These are phyloP conservation scores for Aspergillus melleus DNA, from an alignment of 2,329 filamentous ascomycete species.

Conservation along the genomic window DNA sequence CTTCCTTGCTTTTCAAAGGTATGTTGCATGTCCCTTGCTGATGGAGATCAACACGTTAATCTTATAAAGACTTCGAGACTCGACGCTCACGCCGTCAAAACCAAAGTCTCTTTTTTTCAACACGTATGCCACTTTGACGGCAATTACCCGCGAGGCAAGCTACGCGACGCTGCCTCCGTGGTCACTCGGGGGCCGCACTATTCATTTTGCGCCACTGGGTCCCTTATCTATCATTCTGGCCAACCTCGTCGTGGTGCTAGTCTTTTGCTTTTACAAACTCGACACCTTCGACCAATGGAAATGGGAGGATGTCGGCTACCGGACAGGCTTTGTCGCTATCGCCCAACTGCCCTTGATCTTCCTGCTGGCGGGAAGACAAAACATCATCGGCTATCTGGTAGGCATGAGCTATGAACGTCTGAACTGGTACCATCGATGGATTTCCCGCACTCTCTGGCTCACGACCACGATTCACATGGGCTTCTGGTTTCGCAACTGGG, in stretches of 20 bases:
- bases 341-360: conserved; percentile 58
- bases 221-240: conserved; percentile 35
- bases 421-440: conserved; percentile 56
- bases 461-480: conserved; percentile 56
- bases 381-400: conserved; percentile 51
- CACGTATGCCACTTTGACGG: conserved; percentile 54
- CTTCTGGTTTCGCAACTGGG: conserved; percentile 57
- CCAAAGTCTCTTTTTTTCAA: conserved; percentile 52
- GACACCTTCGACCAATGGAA: conserved; percentile 50
- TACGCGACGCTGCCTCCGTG: conserved; percentile 46
- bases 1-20: conserved; percentile 53
- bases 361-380: conserved; percentile 56
- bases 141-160: conserved; percentile 54
- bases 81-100: conserved; percentile 50
- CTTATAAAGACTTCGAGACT: conserved; percentile 45
- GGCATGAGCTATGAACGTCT: conserved; percentile 52
- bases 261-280: conserved; percentile 58
- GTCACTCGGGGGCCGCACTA: conserved; percentile 30
- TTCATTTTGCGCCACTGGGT: conserved; percentile 43
- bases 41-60: conserved; percentile 2
- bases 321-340: conserved; percentile 55
- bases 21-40: conserved; percentile 4
- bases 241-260: conserved; percentile 53
- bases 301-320: conserved; percentile 59
- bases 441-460: conserved; percentile 52